Percentiles rank a stretch among this genome's conserved stretches.
phyloP scores from a whole-genome alignment of 305 asterid genomes.

The Rubia peregrina region DNA sequence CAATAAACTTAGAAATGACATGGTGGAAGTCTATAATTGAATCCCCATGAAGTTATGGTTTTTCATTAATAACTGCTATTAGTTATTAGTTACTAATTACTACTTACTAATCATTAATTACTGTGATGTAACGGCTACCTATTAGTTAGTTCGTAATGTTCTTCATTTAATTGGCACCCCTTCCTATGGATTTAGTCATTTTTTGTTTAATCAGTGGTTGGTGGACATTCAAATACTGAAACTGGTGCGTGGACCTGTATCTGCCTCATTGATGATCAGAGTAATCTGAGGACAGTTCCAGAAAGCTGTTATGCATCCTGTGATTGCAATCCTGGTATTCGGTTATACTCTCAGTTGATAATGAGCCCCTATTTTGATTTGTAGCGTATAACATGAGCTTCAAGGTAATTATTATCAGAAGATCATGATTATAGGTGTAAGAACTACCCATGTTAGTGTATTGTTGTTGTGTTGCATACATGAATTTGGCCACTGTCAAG shows the following conservation, averaged over 20 bases:
- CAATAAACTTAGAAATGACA: constrained; percentile 6
- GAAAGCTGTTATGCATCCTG: constrained; percentile 81
- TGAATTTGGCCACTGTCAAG: not conserved
- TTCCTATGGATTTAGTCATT: constrained; percentile 2
- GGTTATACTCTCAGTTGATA: not conserved
- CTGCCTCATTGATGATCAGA: constrained; percentile 41
- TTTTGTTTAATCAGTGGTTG: constrained; percentile 28
- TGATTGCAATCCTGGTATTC: constrained; percentile 64
- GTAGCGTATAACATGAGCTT: not conserved
- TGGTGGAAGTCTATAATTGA: not conserved
- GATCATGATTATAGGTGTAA: not conserved
- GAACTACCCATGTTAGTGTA: not conserved
- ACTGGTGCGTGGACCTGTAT: constrained; percentile 68
- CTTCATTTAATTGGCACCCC: not conserved
- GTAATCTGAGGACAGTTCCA: constrained; percentile 29
- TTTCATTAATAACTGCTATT: not conserved
- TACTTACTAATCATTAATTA: not conserved
- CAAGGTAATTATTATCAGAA: not conserved
- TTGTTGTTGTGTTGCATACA: not conserved
- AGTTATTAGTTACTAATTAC: too few species aligned
- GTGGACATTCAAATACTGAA: constrained; percentile 28
- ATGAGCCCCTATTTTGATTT: constrained; percentile 10
- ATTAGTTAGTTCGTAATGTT: not conserved
- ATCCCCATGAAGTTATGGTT: not conserved
- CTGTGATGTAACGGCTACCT: not conserved